Base-by-base conservation (phyloP, 768 basidiomycete genomes). In the Asterophora parasitica region DNA sequence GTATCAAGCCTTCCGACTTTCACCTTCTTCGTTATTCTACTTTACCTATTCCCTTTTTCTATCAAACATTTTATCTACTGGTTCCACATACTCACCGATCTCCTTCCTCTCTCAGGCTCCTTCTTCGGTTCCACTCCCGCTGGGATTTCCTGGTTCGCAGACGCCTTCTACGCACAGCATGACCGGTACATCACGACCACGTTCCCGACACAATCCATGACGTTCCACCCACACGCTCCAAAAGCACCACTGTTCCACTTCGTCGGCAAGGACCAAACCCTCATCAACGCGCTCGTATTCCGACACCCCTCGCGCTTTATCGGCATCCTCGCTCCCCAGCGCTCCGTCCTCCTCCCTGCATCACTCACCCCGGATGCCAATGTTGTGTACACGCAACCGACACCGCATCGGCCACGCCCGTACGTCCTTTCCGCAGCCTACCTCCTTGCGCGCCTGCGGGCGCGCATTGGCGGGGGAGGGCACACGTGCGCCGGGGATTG, bases 261-360 rank as follows among this genome's bases (percentile, higher is more conserved):
- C 54, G 75, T 79, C 13, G 78, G 79, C 7, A 79, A 79, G 55
- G 81, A 81, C 60, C 76, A 81, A 57, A 74, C 74, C 0, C 50
- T 82, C 28, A 74, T 81, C 57, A 81, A 76, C 52, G 60, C 71
- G 1, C 57, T 77, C 42, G 55, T 76, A 48, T 51, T 74, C 26
- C 70, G 78, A 34, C 69, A 70, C 58, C 73, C 79, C 1, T 57
- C 65, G 3, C 71, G 72, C 15, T 64, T 81, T 58, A 56, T 76
- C 17, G 66, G 72, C 1, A 66, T 78, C 38, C 49, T 51, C 43
- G 57, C 40, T 15, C 58, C 49, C 41, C 61, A 47, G n/a, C 65
- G 41, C 54, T 50, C 41, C 23, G 23, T 26, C 6, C 23, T 23
- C 51, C 10, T 42, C 30, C 37, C n/a, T 48, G 39, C 9, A 42